Evolutionary conservation across 495 filamentous ascomycete species (phyloP), one percentile per base, ranked within the genome.

Genomic region (Podospora pseudocomata): DNA sequence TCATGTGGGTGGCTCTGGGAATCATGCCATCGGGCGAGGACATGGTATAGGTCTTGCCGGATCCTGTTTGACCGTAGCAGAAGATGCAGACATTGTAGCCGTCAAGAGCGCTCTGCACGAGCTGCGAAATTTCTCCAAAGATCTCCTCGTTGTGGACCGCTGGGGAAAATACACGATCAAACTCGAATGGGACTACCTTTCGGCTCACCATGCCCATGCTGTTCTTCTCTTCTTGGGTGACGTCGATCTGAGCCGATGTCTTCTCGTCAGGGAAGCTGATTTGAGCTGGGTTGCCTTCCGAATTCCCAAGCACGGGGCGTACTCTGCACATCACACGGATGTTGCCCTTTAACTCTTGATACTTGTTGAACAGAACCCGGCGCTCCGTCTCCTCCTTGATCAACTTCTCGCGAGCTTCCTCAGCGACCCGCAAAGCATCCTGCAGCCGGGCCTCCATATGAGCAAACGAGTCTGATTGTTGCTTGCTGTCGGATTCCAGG

Each of bases 31-130:
- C 93, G 3, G 80, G 72, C 0, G 94, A 91, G 53, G 92, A 94
- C 95, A 99, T 99, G 23, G 96, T 98, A 73, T 89, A 90, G 0
- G 95, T 99, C 82, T 99, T 99, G 58, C 95, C 95, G 44, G 93
- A 94, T 3, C 95, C 95, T 4, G 95, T 99, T 76, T 99, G 95
- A 49, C 95, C 95, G 76, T 99, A 99, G 76, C 93, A 97, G 81
- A 99, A 97, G 70, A 99, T 98, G 79, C 94, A 97, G 44, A 99
- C 95, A 75, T 99, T 99, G 79, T 97, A 98, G 18, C 95, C 95
- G 76, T 99, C 95, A 59, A 99, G 83, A 1, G 96, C 96, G 70
- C 90, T 93, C 80, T 99, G 95, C 15, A 99, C 93, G 26, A 99
- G 87, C 73, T 99, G 96, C 67, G 92, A 95, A 80, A 98, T 98